Evolutionary conservation across 129 eudicot genomes (phyloP), one percentile per base, ranked within the genome.

Genomic region (Lonicera japonica): DNA sequence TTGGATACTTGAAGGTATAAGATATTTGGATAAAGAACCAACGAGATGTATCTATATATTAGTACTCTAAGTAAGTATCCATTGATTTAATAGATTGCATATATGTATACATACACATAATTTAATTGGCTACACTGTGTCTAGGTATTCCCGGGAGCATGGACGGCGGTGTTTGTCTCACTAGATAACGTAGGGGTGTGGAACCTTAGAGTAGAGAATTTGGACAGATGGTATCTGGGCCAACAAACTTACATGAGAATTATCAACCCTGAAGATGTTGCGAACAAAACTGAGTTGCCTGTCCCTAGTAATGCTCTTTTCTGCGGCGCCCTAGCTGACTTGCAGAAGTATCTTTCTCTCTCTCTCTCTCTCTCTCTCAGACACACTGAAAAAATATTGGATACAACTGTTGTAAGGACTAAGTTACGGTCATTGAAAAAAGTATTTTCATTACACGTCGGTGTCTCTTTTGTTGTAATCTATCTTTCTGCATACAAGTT

Each of bases 201-300:
- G 99, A 94, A 94, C 40, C 84, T 94, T 22, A 79, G 99, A 72
- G 47, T 95, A 25, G 96, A 83, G 40, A 94, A 94, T 58, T 94
- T 94, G 1, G 99, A 94, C 70, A 75, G 89, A 73, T 88, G 96
- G 99, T 94, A 94, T 69, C 75, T 94, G 14, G 99, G 99, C 16
- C 95, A 88, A 70, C 96, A 94, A 73, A 94, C 99, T 7, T 94
- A 94, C 51, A 80, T 94, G 77, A 80, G 81, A 73, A 73, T 88
- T 43, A 54, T 94, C 54, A 81, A 94, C 57, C 83, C 89, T 19
- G 95, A 83, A 83, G 95, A 85, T 63, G 77, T 58, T 58, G 73
- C 63, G 62, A 81, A 85, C 72, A 88, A 75, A 58, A 82, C 87
- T 1, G 96, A 92, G 67, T 41, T 55, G 24, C 81, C 94, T 4